These are phyloP conservation scores for Talaromyces sp. DNA, from an alignment of 2,329 filamentous ascomycete species.

Conservation along the genomic window DNA sequence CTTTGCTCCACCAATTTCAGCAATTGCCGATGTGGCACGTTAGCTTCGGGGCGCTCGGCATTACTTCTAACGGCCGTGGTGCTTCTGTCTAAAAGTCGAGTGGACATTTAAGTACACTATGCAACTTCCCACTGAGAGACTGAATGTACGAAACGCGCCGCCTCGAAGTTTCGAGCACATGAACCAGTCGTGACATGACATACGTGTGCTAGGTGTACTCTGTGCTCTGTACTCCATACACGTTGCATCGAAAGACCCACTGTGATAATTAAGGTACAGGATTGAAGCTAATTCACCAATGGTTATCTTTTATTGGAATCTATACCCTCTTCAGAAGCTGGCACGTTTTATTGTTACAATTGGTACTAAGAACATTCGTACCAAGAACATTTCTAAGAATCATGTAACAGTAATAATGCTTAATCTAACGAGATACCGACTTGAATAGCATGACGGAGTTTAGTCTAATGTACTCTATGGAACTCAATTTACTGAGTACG, in stretches of 20 bases:
- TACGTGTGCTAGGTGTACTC: neutral
- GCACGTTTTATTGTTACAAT: neutral
- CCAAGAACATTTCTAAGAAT: no score
- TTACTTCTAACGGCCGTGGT: neutral
- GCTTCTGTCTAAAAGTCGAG: neutral
- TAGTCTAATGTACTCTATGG: neutral
- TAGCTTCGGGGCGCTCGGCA: neutral
- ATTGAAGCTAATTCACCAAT: neutral
- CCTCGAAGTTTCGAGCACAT: neutral
- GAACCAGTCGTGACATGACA: neutral
- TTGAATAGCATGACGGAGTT: neutral
- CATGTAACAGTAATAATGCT: no score
- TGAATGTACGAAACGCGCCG: neutral
- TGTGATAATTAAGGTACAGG: neutral
- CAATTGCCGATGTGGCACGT: neutral
- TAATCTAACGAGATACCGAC: no score
- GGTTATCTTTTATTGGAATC: neutral
- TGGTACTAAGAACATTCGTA: neutral
- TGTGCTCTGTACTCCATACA: neutral
- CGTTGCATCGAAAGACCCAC: neutral
- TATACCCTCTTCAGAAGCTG: neutral
- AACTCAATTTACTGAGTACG: neutral
- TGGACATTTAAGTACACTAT: neutral
- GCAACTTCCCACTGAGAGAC: neutral
- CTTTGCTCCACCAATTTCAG: neutral